These are phyloP conservation scores for Termitomyces sp. DNA, from an alignment of 1,284 basidiomycete genomes.

Conservation along the genomic window DNA sequence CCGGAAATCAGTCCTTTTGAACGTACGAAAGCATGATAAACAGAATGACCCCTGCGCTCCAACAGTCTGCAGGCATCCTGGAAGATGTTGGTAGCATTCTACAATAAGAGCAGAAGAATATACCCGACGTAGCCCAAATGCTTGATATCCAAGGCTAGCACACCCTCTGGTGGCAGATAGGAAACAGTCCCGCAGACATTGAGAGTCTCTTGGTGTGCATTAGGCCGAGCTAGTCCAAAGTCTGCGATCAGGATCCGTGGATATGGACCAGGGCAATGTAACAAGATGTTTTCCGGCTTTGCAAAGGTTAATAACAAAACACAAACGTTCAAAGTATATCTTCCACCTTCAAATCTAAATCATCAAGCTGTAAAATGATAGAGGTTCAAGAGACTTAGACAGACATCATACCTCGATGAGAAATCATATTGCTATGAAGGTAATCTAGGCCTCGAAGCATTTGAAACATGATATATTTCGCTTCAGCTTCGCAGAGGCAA, in stretches of 20 bases:
- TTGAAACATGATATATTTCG: slow-evolving; percentile 82
- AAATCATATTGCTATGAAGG: slow-evolving; percentile 69
- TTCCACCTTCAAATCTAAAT: slow-evolving; percentile 67
- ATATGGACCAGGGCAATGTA: slow-evolving; percentile 70
- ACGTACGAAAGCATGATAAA: slow-evolving; percentile 78
- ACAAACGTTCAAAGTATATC: not conserved
- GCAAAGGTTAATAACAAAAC: slow-evolving; percentile 1
- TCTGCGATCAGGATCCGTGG: slow-evolving; percentile 82
- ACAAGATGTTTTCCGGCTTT: slow-evolving; percentile 82
- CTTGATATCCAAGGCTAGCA: slow-evolving; percentile 68
- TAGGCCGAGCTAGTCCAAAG: slow-evolving; percentile 81
- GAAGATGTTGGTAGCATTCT: slow-evolving; percentile 1
- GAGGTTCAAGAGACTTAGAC: not conserved
- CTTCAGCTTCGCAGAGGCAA: slow-evolving; percentile 70
- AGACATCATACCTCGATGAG: slow-evolving; percentile 69
- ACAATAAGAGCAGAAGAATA: not conserved
- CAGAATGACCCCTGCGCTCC: slow-evolving; percentile 76
- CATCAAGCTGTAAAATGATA: not conserved
- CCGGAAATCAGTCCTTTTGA: not conserved
- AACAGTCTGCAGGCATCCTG: slow-evolving; percentile 78
- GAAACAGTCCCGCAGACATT: slow-evolving; percentile 80
- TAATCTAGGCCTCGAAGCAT: slow-evolving; percentile 69
- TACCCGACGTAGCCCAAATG: slow-evolving; percentile 64
- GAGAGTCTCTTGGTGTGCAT: slow-evolving; percentile 70
- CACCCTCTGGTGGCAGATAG: slow-evolving; percentile 81